Base-by-base conservation (phyloP, 768 basidiomycete species). In the Tephrocybe sp. region DNA sequence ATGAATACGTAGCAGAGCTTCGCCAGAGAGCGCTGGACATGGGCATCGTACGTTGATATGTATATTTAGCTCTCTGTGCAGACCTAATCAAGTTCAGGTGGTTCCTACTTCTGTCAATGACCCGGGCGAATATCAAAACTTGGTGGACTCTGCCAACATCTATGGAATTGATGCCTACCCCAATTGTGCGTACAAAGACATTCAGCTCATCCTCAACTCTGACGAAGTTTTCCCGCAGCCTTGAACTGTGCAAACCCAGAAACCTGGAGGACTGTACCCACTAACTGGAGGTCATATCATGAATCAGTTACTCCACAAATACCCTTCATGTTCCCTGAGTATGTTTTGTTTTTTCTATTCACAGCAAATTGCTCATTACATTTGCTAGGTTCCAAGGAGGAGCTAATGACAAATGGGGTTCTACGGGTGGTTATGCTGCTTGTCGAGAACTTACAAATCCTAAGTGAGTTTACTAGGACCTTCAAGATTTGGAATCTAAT, bases 261-360 rank as follows among this genome's bases (percentile, higher is more conserved):
- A 1, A 12, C 49, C 32, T 58, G 57, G 57, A 55, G 54, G 45
- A 54, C 52, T 26, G 52, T 58, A 14, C 57, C 57, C 5, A 58
- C 57, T 0, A 52, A 53, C 4, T 58, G 57, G 57, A 52, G 57
- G 45, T 39, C 53, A n/a, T 58, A 55, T 44, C 57, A 58, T n/a
- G 48, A 58, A 17, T 52, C 50, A 11, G 50, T 55, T 6, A 55
- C 51, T 16, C 51, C 57, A 26, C 47, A 54, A 22, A 58, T 58
- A 20, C 57, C 57, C 9, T 58, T 58, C 39, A 55, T 58, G 42
- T 58, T 58, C 35, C 57, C 57, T 19, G 57, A 58, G 57, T 58
- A 49, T 7, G 40, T 39, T 5, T 4, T 19, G 3, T 19, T 3
- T 39, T 26, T 11, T 17, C 3, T 17, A 23, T 16, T 11, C n/a